Percentiles rank a stretch among this genome's conserved stretches.
Conservation (phyloP, 1,284 basidiomycete species). For the Tilletia indica region DNA sequence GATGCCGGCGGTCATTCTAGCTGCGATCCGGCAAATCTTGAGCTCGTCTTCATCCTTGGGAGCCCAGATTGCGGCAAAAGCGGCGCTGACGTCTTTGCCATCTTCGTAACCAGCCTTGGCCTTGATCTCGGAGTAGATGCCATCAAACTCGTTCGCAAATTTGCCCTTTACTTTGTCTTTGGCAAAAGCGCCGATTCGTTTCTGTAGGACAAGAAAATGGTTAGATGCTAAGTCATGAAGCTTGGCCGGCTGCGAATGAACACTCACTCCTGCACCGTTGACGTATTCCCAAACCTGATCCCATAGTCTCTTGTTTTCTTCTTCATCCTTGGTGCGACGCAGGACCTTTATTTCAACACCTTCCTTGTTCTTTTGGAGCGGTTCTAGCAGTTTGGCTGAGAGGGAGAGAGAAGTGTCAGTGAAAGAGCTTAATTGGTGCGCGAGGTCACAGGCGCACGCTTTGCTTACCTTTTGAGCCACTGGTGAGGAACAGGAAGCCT, state of each 20-base stretch:
- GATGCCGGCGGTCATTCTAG: constrained; percentile 78
- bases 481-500: constrained; percentile 76
- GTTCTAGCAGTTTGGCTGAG: constrained; percentile 43
- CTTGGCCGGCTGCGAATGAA: background rate
- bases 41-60: constrained; percentile 85
- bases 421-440: background rate
- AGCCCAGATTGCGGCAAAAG: constrained; percentile 75
- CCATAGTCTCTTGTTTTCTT: constrained; percentile 55
- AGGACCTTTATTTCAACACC: constrained; percentile 55
- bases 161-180: constrained; percentile 81
- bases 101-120: constrained; percentile 62
- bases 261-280: constrained; percentile 20
- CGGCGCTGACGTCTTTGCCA: constrained; percentile 70
- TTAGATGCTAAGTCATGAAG: background rate
- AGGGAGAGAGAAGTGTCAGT: background rate
- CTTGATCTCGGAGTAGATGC: constrained; percentile 44
- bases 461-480: constrained; percentile 78
- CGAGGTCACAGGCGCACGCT: background rate
- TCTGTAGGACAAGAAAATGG: background rate
- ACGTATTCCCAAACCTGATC: constrained; percentile 24
- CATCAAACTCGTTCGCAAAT: constrained; percentile 74
- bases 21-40: constrained; percentile 61
- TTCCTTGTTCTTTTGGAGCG: constrained; percentile 31
- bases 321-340: constrained; percentile 56
- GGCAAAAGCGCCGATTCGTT: constrained; percentile 59